Base-by-base conservation (phyloP, 495 filamentous ascomycete genomes). In the Hyaloscypha finlandica region DNA sequence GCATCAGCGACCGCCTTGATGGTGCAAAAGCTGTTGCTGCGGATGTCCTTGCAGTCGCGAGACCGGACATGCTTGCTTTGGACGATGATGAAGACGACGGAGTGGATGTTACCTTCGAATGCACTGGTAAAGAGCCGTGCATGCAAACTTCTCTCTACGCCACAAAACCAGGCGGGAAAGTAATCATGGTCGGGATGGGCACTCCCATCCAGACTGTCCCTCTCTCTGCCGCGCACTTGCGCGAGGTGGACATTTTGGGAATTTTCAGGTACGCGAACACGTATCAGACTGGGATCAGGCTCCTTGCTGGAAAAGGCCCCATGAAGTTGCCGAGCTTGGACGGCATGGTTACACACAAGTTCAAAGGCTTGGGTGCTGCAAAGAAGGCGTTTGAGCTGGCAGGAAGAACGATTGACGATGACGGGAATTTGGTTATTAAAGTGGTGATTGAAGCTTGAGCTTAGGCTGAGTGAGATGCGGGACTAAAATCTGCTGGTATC, bases 151-250 rank as follows among this genome's bases (percentile, higher is more conserved):
- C 89, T 3, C 92, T 97, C 53, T 96, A 94, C 70, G 91, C 90
- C 8, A 89, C 92, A 14, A 82, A 85, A 8, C 82, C 94, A 0
- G 94, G 93, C 12, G 92, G 93, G 11, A 88, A 89, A 68, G 82
- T 97, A 45, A 87, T 97, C 70, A 88, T 96, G 78, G 89, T 97
- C 25, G 94, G 94, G 4, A 97, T 97, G 92, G 94, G 94, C n/a
- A 92, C 88, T 5, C 93, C 94, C 0, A 85, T 96, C 52, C 91
- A 95, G 79, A 96, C 91, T 0, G 80, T 97, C 6, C 93, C 93
- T 1, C 83, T 97, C 63, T 92, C 89, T 2, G 90, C 91, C 0
- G 94, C 94, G 16, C 92, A 93, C 45, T 78, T 96, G 60, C 85
- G 92, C 4, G 94, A 97, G 79, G 89, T 97, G 3, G 94, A 97